These are phyloP conservation scores for Eucalyptus sp. DNA, from an alignment of 345 rosid genomes.

Conservation along the genomic window DNA sequence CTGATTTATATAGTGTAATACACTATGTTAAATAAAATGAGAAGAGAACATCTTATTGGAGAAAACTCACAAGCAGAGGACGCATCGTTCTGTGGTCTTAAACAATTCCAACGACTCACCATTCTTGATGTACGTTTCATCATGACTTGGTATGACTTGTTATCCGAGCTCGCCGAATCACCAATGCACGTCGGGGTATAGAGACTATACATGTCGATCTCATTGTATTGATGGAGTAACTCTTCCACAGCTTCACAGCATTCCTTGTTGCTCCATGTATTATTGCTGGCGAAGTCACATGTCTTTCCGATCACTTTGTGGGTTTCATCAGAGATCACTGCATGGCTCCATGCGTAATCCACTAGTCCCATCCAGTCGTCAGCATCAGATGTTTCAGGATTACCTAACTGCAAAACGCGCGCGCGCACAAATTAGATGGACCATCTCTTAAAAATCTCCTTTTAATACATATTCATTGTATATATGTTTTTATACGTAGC, in stretches of 20 bases:
- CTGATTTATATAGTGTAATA: conserved; percentile 2
- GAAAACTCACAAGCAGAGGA: not conserved
- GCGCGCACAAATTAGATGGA: not conserved
- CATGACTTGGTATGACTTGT: conserved; percentile 12
- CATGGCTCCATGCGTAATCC: conserved; percentile 97
- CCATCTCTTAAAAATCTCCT: not conserved
- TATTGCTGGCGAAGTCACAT: conserved; percentile 52
- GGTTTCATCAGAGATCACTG: conserved; percentile 78
- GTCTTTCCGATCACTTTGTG: conserved; percentile 26
- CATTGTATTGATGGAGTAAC: conserved; percentile 47
- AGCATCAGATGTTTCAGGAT: conserved; percentile 67
- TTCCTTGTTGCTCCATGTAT: conserved; percentile 45
- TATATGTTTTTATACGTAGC: not conserved
- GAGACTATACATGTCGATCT: conserved; percentile 75
- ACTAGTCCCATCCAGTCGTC: conserved; percentile 84
- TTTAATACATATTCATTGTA: not conserved
- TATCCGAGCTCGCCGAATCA: conserved; percentile 12
- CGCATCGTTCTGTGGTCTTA: not conserved
- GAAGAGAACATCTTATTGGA: not conserved
- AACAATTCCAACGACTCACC: conserved; percentile 12
- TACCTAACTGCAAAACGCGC: conserved; percentile 42
- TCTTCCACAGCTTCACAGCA: conserved; percentile 51
- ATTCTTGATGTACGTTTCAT: conserved; percentile 25
- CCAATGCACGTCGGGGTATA: conserved; percentile 55
- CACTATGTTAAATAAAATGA: not conserved